Evolutionary conservation across 768 basidiomycete genomes (phyloP).

Genomic region (Cyclocybe cylindracea): DNA sequence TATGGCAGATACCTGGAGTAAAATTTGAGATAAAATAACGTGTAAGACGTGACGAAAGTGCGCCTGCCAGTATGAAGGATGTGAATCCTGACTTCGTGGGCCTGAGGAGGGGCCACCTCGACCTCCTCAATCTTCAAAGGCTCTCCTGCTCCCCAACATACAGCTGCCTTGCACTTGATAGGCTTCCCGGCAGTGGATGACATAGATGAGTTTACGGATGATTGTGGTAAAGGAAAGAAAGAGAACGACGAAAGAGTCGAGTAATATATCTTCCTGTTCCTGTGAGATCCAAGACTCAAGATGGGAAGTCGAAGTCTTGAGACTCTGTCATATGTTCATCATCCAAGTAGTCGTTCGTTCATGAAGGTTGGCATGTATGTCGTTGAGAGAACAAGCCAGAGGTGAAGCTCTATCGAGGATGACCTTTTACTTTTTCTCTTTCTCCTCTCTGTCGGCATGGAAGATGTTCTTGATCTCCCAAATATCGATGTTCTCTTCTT

Average conservation of each 20-base stretch:
- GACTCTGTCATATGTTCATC: too few relatives aligned
- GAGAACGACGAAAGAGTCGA: constrained; percentile 3
- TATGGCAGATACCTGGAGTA: constrained; percentile 85
- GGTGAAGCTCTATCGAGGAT: neutral
- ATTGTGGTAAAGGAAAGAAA: constrained; percentile 23
- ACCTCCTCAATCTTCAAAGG: constrained; percentile 87
- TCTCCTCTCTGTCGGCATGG: constrained; percentile 41
- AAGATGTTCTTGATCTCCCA: constrained; percentile 53
- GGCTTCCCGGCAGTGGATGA: constrained; percentile 72
- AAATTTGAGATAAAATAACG: neutral
- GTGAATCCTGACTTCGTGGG: constrained; percentile 90
- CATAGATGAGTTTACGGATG: constrained; percentile 45
- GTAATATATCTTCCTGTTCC: constrained; percentile 10
- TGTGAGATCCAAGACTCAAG: constrained; percentile 14
- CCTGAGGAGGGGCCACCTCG: constrained; percentile 88
- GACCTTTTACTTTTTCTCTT: constrained; percentile 24
- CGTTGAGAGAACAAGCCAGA: too few relatives aligned
- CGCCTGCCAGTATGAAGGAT: constrained; percentile 85
- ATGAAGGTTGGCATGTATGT: too few relatives aligned
- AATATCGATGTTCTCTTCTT: constrained; percentile 60
- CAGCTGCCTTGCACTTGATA: constrained; percentile 89
- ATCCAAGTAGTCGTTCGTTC: too few relatives aligned
- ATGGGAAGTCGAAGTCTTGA: neutral
- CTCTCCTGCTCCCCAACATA: constrained; percentile 94
- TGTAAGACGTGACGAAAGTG: too few relatives aligned